Evolutionary conservation across 257 asterid genomes (phyloP).

Genomic region (Primulina eburnea): DNA sequence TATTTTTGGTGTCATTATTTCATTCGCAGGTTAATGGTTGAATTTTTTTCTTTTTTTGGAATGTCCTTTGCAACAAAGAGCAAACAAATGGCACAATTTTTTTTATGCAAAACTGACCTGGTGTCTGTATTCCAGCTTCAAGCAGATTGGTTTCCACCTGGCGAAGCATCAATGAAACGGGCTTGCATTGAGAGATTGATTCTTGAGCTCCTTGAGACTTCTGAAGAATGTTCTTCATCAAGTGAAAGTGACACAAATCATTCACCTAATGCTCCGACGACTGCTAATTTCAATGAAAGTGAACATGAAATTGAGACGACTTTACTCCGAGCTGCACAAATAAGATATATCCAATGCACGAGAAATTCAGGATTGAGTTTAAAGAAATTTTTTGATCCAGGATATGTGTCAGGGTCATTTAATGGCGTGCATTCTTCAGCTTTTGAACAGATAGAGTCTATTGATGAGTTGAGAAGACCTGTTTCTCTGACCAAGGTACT

Average conservation of each 20-base stretch:
- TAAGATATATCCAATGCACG: constrained; percentile 37
- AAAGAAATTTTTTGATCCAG: constrained; percentile 48
- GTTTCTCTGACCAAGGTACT: constrained; percentile 56
- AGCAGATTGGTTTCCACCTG: constrained; percentile 75
- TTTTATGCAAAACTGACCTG: constrained; percentile 14
- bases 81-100: constrained; percentile 10
- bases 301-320: constrained; percentile 59
- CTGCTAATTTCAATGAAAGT: constrained; percentile 33
- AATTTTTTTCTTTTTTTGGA: not conserved
- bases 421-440: constrained; percentile 40
- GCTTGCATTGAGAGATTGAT: constrained; percentile 64
- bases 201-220: constrained; percentile 47
- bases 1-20: not conserved
- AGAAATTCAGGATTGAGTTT: constrained; percentile 43
- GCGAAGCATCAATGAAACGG: constrained; percentile 78
- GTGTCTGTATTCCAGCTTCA: constrained; percentile 49
- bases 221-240: constrained; percentile 45
- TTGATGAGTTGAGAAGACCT: constrained; percentile 39
- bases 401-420: constrained; percentile 27
- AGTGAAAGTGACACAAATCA: constrained; percentile 33
- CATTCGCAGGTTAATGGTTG: not conserved
- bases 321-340: constrained; percentile 50
- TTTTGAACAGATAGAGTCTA: constrained; percentile 41
- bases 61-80: not conserved
- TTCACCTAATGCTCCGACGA: constrained; percentile 32